Evolutionary conservation across 768 basidiomycete genomes (phyloP).

Genomic region (Infundibulicybe gibba): DNA sequence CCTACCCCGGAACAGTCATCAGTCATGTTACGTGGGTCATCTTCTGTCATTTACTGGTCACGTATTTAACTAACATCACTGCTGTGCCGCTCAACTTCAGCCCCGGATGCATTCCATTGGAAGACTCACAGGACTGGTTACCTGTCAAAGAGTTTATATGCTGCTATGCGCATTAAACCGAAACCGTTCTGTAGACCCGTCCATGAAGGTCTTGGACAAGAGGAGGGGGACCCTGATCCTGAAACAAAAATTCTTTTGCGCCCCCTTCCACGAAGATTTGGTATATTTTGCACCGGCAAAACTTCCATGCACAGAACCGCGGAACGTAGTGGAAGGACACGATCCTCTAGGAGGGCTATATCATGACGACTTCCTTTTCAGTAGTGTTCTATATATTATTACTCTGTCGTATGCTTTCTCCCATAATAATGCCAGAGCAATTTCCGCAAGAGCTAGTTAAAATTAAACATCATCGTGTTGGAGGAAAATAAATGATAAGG

Average conservation of each 20-base stretch:
- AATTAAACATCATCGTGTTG: too few species aligned
- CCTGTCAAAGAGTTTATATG: too few species aligned
- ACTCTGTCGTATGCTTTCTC: too few species aligned
- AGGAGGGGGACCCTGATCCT: too few species aligned
- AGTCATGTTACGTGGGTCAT: slow-evolving; percentile 33
- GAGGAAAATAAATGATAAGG: too few species aligned
- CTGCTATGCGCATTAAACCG: too few species aligned
- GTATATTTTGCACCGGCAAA: slow-evolving; percentile 36
- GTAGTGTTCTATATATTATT: too few species aligned
- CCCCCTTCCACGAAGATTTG: slow-evolving; percentile 28
- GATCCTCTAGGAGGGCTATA: too few species aligned
- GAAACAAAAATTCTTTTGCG: slow-evolving; percentile 7
- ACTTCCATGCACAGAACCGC: slow-evolving; percentile 23
- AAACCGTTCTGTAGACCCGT: slow-evolving; percentile 15
- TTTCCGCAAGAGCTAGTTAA: too few species aligned
- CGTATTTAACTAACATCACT: not conserved
- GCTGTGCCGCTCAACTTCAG: not conserved
- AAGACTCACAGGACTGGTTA: not conserved
- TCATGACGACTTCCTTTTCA: too few species aligned
- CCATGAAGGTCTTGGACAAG: too few species aligned
- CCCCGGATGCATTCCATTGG: not conserved
- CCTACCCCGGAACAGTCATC: not conserved
- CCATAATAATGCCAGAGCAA: too few species aligned
- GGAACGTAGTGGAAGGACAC: slow-evolving; percentile 3
- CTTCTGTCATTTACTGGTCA: not conserved